Evolutionary conservation across 73 alveolate species (phyloP).

Genomic region (Urostyla sp.): DNA sequence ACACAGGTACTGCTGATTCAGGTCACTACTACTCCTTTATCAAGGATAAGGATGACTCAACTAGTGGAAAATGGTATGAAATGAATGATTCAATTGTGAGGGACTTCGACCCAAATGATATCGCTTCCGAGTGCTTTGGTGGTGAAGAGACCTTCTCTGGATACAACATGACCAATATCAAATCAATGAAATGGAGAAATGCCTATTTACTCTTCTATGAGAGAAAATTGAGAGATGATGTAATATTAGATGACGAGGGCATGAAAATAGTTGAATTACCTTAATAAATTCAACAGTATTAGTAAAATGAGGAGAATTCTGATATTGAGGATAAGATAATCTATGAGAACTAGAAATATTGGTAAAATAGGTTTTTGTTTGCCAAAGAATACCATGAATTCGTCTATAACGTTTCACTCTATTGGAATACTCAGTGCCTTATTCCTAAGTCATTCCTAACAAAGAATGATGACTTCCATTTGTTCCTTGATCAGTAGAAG

Average conservation of each 20-base stretch:
- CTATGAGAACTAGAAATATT: conserved; percentile 62
- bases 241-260: conserved; percentile 46
- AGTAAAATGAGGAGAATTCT: conserved; percentile 33
- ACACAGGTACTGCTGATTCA: conserved; percentile 96
- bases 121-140: conserved; percentile 93
- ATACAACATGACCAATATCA: conserved; percentile 40
- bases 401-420: conserved; percentile 42
- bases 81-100: conserved; percentile 90
- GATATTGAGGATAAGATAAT: conserved; percentile 63
- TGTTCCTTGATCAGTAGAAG: not conserved
- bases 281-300: not conserved
- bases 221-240: conserved; percentile 59
- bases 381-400: conserved; percentile 73
- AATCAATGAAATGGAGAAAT: conserved; percentile 80
- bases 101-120: conserved; percentile 82
- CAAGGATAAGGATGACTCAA: conserved; percentile 81
- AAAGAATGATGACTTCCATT: conserved; percentile 62
- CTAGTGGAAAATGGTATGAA: conserved; percentile 92
- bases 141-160: conserved; percentile 78
- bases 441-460: conserved; percentile 38
- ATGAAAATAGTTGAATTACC: not conserved
- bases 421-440: conserved; percentile 60
- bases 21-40: conserved; percentile 98
- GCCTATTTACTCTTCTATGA: conserved; percentile 92
- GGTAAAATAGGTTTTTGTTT: conserved; percentile 67